These are phyloP conservation scores for Bipolaris gigantea DNA, from an alignment of 2,329 filamentous ascomycete species.

Conservation along the genomic window DNA sequence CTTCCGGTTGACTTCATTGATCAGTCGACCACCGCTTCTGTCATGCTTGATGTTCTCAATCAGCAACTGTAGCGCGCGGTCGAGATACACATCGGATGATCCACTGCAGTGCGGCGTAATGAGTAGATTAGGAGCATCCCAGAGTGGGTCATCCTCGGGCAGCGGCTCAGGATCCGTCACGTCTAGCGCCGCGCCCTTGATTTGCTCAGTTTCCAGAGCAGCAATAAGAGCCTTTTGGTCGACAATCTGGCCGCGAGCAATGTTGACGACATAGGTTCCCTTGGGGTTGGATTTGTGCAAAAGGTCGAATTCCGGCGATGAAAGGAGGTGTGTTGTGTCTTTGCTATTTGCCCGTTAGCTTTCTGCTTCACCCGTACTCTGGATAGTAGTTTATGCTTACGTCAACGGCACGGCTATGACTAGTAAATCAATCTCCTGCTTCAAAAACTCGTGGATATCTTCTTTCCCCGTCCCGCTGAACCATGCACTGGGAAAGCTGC, in stretches of 20 bases:
- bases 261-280: conserved; percentile 68
- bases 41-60: conserved; percentile 58
- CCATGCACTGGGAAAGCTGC: conserved; percentile 59
- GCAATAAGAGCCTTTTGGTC: conserved; percentile 64
- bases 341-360: conserved; percentile 22
- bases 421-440: conserved; percentile 59
- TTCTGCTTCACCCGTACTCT: too few species aligned
- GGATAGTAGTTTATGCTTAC: conserved; percentile 21
- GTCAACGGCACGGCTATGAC: conserved; percentile 62
- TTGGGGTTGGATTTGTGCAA: conserved; percentile 51
- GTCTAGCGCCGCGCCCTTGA: conserved; percentile 72
- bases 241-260: conserved; percentile 67
- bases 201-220: conserved; percentile 59
- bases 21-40: conserved; percentile 56
- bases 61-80: conserved; percentile 61
- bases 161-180: conserved; percentile 80
- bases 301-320: conserved; percentile 56
- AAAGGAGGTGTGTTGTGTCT: conserved; percentile 59
- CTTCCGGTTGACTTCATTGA: conserved; percentile 64
- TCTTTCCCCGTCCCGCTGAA: conserved; percentile 58
- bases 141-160: conserved; percentile 67
- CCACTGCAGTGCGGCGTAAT: conserved; percentile 69
- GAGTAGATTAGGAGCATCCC: conserved; percentile 69
- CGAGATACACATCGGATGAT: conserved; percentile 56
- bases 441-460: conserved; percentile 57